Evolutionary conservation across 805 yeast species (phyloP), one percentile per base, ranked within the genome.

Genomic region (Allodekkera sacchari): DNA sequence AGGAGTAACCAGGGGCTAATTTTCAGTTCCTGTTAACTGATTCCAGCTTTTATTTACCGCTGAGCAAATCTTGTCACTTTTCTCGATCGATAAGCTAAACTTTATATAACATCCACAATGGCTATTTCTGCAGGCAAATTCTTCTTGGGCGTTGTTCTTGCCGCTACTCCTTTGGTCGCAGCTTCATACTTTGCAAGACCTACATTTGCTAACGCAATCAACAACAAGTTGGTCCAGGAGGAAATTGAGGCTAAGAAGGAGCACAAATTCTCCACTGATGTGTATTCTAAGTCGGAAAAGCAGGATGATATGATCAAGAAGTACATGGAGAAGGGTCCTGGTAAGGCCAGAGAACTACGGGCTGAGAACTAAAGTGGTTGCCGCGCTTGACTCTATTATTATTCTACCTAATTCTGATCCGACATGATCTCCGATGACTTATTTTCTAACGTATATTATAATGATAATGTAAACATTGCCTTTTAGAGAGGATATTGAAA

Each of bases 131-230:
- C 59, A 22, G 32, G 46, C 31, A 41, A 54, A 36, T 49, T 45
- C 35, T 15, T 47, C 11, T 47, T 45, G 19, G 57, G 52, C 33
- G 49, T 53, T 22, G 35, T 50, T 4, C 28, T 54, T 7, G 58
- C 43, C 14, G 47, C 59, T 7, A 38, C 50, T 27, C 60, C 60
- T 30, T 30, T 53, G 21, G 39, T 40, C 21, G 30, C 45, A 6
- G 44, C 54, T 5, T 43, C 54, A 1, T 21, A 35, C 8, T 34
- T 40, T 13, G 48, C 52, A 15, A 55, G 61, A 47, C 62, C 62
- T 25, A 48, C 56, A 2, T 57, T 55, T 37, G 55, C 60, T 6
- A 57, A 56, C 31, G 57, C 59, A 6, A 54, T 57, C 39, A 42
- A 52, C 31, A 46, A 46, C 15, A 53, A 54, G 31, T 38, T 57